Percentiles rank a stretch among this genome's conserved stretches.
Conservation (phyloP, 2,329 filamentous ascomycete species). For the Curvularia spicifera region DNA sequence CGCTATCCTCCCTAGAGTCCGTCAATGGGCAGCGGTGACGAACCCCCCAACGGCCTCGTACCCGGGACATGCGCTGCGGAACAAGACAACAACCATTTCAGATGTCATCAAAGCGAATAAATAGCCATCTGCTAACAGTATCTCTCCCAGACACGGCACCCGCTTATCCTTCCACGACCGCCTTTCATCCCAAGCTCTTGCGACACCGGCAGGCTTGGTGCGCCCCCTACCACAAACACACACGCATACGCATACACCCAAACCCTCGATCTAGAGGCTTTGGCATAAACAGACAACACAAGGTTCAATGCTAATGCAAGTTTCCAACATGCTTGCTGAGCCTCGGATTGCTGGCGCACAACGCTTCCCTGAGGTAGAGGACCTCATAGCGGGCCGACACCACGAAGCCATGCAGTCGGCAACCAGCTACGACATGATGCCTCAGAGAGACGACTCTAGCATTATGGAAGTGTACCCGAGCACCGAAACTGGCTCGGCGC, state of each 20-base stretch:
- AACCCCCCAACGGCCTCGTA: constrained; percentile 32
- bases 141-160: constrained; percentile 28
- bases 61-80: constrained; percentile 25
- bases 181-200: constrained; percentile 44
- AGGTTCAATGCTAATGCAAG: constrained; percentile 37
- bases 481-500: constrained; percentile 41
- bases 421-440: constrained; percentile 37
- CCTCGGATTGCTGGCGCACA: constrained; percentile 34
- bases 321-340: constrained; percentile 42
- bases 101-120: constrained; percentile 27
- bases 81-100: constrained; percentile 28
- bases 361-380: constrained; percentile 34
- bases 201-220: constrained; percentile 51
- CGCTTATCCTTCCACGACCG: constrained; percentile 39
- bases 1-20: constrained; percentile 41
- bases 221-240: constrained; percentile 33
- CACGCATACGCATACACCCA: constrained; percentile 14
- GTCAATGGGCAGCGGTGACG: constrained; percentile 42
- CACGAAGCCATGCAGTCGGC: constrained; percentile 34
- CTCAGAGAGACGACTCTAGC: constrained; percentile 36
- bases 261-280: constrained; percentile 29
- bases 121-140: constrained; percentile 32
- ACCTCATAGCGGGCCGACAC: constrained; percentile 38
- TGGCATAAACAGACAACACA: constrained; percentile 15
- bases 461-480: constrained; percentile 48